A percentile compares a stretch with the other conserved stretches of the same genome.
Evolutionary conservation across 371 early-diverging fungal genomes (phyloP).

Genomic region (Mucor sp.): DNA sequence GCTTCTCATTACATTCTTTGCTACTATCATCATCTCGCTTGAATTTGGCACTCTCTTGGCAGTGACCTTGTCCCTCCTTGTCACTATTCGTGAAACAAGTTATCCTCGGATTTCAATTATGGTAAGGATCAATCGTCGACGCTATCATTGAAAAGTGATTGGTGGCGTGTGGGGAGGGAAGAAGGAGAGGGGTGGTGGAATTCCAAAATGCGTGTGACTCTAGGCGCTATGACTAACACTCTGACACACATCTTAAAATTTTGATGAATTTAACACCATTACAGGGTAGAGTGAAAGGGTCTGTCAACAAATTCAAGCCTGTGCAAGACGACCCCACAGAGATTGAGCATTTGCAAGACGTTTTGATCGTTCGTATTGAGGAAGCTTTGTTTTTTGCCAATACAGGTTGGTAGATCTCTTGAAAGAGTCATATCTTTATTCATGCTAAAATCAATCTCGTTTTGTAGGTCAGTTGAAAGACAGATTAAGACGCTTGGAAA

Average conservation of each 20-base stretch:
- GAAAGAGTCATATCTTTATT: neutral
- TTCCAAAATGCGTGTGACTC: neutral
- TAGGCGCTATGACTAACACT: conserved; percentile 2
- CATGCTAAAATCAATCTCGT: neutral
- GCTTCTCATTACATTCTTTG: conserved; percentile 77
- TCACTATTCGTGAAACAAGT: conserved; percentile 91
- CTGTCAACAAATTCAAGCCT: conserved; percentile 48
- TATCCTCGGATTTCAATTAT: conserved; percentile 80
- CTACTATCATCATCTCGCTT: conserved; percentile 83
- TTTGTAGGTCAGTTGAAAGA: conserved; percentile 83
- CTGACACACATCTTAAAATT: neutral
- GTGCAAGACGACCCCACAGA: conserved; percentile 65
- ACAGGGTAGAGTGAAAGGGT: conserved; percentile 50
- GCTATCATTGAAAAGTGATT: neutral
- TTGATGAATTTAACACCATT: neutral
- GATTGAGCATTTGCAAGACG: conserved; percentile 77
- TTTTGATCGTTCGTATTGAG: conserved; percentile 84
- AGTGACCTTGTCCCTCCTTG: conserved; percentile 80
- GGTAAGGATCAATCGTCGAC: conserved; percentile 36
- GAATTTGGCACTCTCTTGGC: conserved; percentile 92
- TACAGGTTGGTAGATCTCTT: conserved; percentile 55
- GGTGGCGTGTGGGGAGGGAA: neutral
- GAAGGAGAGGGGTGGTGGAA: neutral
- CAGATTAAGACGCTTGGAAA: conserved; percentile 86
- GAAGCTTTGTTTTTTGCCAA: conserved; percentile 95